phyloP scores from a whole-genome alignment of 164 flowering plant genomes.

The Magnolia sinica region DNA sequence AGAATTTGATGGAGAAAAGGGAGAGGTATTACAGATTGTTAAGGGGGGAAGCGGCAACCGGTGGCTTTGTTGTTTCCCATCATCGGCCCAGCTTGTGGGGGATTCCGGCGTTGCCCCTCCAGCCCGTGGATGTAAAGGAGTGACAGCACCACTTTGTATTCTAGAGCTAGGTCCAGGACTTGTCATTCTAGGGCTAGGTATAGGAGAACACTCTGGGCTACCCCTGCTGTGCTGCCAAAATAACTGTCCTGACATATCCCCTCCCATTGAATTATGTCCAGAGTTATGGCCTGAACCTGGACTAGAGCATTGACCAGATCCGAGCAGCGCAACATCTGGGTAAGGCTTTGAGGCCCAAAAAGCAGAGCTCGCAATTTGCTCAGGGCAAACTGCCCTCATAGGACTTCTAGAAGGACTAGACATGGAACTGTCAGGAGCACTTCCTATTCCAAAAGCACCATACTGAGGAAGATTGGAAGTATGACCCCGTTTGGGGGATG shows the following conservation, averaged over 20 bases:
- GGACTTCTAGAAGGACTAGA: slow-evolving; percentile 97
- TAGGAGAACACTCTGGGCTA: slow-evolving; percentile 54
- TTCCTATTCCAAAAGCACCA: slow-evolving; percentile 55
- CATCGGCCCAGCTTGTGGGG: slow-evolving; percentile 62
- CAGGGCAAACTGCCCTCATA: slow-evolving; percentile 54
- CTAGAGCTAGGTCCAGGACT: slow-evolving; percentile 75
- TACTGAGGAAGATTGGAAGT: slow-evolving; percentile 57
- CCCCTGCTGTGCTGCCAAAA: slow-evolving; percentile 49
- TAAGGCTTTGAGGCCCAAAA: slow-evolving; percentile 59
- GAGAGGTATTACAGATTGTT: slow-evolving; percentile 46
- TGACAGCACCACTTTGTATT: slow-evolving; percentile 75
- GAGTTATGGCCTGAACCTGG: slow-evolving; percentile 91
- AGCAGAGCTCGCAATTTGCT: slow-evolving; percentile 51
- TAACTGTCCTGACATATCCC: slow-evolving; percentile 38
- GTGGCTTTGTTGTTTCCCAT: slow-evolving; percentile 79
- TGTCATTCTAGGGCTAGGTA: slow-evolving; percentile 57
- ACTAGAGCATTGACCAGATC: slow-evolving; percentile 90
- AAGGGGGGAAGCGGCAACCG: slow-evolving; percentile 84
- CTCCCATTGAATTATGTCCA: slow-evolving; percentile 46
- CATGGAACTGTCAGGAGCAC: slow-evolving; percentile 92
- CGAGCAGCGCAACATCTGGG: slow-evolving; percentile 56
- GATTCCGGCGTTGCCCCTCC: slow-evolving; percentile 54
- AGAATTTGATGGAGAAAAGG: slow-evolving; percentile 68
- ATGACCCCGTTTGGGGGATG: slow-evolving; percentile 60
- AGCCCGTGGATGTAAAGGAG: slow-evolving; percentile 87